Percentiles rank a stretch among this genome's conserved stretches.
phyloP scores from a whole-genome alignment of 768 basidiomycete genomes.

The Amanita subjunquillea region DNA sequence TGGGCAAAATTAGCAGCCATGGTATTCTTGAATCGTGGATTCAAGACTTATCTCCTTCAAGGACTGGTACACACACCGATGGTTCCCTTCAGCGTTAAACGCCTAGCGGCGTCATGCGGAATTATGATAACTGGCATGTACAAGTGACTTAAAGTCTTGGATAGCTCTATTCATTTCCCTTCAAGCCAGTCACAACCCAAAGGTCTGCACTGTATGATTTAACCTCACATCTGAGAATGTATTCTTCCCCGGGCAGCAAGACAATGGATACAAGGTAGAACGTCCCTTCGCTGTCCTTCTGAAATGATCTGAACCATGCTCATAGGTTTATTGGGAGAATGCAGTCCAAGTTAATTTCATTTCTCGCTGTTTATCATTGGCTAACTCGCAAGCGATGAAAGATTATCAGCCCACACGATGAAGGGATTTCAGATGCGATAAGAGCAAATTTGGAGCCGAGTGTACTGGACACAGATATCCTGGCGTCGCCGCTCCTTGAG shows the following conservation, averaged over 20 bases:
- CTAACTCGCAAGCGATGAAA: slow-evolving; percentile 17
- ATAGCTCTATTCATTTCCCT: slow-evolving; percentile 20
- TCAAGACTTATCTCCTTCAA: slow-evolving; percentile 59
- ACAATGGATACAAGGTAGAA: slow-evolving; percentile 80
- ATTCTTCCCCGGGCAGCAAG: slow-evolving; percentile 35
- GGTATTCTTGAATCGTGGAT: slow-evolving; percentile 51
- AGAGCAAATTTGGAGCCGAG: slow-evolving; percentile 45
- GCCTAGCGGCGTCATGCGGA: slow-evolving; percentile 62
- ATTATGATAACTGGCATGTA: slow-evolving; percentile 80
- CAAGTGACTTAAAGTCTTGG: slow-evolving; percentile 1
- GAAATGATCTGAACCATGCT: not conserved
- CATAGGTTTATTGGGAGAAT: slow-evolving; percentile 84
- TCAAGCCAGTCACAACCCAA: slow-evolving; percentile 80
- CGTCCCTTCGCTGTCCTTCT: not conserved
- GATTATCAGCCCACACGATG: slow-evolving; percentile 82
- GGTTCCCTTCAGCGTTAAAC: slow-evolving; percentile 74
- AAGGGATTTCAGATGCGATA: slow-evolving; percentile 64
- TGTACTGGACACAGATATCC: slow-evolving; percentile 29
- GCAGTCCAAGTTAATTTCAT: slow-evolving; percentile 54
- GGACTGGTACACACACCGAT: slow-evolving; percentile 77
- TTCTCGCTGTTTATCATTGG: not conserved
- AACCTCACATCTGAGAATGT: not conserved
- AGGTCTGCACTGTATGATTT: slow-evolving; percentile 30
- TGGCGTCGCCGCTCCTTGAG: slow-evolving; percentile 33
- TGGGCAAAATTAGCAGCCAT: slow-evolving; percentile 73